Base-by-base conservation (phyloP, 2,329 filamentous ascomycete genomes). In the Hypoxylon sp. region DNA sequence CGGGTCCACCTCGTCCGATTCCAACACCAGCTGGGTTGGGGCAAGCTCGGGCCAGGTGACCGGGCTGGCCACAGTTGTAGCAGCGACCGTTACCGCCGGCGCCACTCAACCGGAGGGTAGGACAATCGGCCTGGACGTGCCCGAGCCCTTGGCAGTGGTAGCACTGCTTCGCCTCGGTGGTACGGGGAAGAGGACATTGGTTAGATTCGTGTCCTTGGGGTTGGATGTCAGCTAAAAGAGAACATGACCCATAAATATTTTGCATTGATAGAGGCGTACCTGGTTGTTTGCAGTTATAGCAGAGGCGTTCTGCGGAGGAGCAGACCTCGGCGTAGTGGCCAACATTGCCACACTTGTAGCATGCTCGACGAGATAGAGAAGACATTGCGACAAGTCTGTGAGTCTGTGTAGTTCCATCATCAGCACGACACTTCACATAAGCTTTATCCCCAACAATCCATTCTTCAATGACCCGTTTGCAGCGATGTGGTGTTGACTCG, bases 141-240 rank as follows among this genome's bases (percentile, higher is more conserved):
- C 96, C 96, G 69, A 98, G 89, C 66, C 96, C 96, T 86, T 98
- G 96, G 88, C 96, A 99, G 85, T 98, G 96, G 82, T 99, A 99
- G 89, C 96, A 99, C 87, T 99, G 96, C 90, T 99, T 99, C 58
- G 94, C 94, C 85, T 99, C 96, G 72, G 96, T 98, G 69, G 95
- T 98, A 82, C 96, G 92, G 78, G 96, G 96, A 79, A 95, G 91
- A 76, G 96, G 96, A 88, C 96, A 99, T 82, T 92, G 92, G 85
- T 97, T 98, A 74, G 95, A 98, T 86, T 99, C 96, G 83, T 99
- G 96, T 81, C 93, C 92, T 89, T 35, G 35, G n/a, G 24, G 61
- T 56, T 32, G 37, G 46, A 29, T 29, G 69, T 75, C 57, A 73
- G 70, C 32, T 19, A 27, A 53, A 44, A 55, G 17, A 11, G 32